Evolutionary conservation across 805 yeast species (phyloP).

Genomic region (Jamesozyma spencerorum): DNA sequence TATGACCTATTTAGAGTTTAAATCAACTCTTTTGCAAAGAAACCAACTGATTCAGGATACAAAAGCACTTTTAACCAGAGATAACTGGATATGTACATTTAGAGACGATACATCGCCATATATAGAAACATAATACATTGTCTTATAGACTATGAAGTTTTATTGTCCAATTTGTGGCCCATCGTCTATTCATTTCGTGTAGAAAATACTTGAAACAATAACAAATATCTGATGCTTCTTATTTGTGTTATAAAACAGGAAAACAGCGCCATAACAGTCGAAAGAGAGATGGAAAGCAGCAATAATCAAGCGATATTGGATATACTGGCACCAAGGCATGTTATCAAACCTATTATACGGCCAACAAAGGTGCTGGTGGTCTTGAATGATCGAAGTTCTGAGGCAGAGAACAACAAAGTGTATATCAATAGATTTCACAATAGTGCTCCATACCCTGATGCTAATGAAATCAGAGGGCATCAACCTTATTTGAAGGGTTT

Average conservation of each 20-base stretch:
- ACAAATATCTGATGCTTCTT: background rate
- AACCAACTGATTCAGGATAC: constrained; percentile 24
- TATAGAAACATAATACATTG: too few species aligned
- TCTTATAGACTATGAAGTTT: too few species aligned
- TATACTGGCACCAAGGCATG: constrained; percentile 4
- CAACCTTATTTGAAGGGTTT: constrained; percentile 17
- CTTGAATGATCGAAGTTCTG: constrained; percentile 14
- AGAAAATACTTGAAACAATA: background rate
- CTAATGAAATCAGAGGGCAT: background rate
- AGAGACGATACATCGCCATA: constrained; percentile 34
- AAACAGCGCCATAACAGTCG: background rate
- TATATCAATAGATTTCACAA: constrained; percentile 10
- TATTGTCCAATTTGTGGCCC: background rate
- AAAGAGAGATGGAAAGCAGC: background rate
- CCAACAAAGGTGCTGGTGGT: background rate
- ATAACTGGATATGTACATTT: constrained; percentile 40
- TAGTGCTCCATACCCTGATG: background rate
- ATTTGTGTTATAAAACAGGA: background rate
- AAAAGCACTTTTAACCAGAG: constrained; percentile 25
- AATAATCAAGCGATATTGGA: too few species aligned
- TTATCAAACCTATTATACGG: background rate
- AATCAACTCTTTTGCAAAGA: constrained; percentile 24
- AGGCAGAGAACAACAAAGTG: constrained; percentile 11
- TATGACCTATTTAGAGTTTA: constrained; percentile 28
- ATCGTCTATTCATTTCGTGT: too few species aligned